These are phyloP conservation scores for Piper betle DNA, from an alignment of 164 flowering plant species.

Conservation along the genomic window DNA sequence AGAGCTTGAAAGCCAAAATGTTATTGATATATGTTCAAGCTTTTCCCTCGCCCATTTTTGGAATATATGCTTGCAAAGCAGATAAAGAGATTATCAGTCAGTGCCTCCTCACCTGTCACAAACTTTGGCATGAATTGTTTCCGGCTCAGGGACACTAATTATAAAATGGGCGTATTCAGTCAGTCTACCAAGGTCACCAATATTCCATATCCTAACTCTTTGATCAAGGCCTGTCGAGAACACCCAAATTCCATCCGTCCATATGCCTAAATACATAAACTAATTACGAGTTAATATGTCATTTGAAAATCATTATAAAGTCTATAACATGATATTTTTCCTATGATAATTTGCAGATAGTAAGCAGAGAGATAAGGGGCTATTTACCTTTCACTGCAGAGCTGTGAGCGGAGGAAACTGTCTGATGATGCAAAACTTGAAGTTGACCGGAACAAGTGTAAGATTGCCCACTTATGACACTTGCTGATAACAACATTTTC, in stretches of 20 bases:
- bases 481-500: neutral
- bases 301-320: neutral
- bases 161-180: conserved; percentile 44
- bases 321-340: neutral
- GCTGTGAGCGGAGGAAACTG: conserved; percentile 65
- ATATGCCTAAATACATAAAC: conserved; percentile 48
- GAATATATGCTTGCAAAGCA: neutral
- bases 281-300: neutral
- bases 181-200: conserved; percentile 33
- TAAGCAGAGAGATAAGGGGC: neutral
- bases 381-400: conserved; percentile 84
- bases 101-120: conserved; percentile 39
- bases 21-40: neutral
- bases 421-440: conserved; percentile 26
- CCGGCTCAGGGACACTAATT: conserved; percentile 92
- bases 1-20: too few species aligned
- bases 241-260: conserved; percentile 90
- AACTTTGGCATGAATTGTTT: conserved; percentile 59
- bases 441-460: conserved; percentile 18
- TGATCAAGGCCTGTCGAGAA: conserved; percentile 97
- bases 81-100: neutral
- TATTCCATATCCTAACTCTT: conserved; percentile 76
- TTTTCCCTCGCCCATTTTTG: neutral
- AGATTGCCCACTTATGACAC: conserved; percentile 2
- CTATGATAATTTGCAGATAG: neutral